Base-by-base conservation (phyloP, 1,284 basidiomycete genomes). In the Austroboletus novae-zelandiae region DNA sequence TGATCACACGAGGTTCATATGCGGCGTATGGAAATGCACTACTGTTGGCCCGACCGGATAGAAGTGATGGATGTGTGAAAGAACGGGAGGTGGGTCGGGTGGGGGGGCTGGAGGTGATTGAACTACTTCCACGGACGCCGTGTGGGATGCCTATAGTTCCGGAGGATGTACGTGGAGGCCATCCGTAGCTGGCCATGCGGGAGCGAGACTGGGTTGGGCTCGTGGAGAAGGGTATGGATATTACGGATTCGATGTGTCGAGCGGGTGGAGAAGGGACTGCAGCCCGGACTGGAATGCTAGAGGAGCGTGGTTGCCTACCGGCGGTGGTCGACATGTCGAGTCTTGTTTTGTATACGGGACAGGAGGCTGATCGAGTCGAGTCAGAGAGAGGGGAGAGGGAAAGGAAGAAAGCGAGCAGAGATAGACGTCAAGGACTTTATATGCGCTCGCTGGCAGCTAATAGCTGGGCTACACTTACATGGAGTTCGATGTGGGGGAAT, bases 1-100 rank as follows among this genome's bases (percentile, higher is more conserved):
- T 81, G 48, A 89, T 76, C 50, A 88, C 73, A 49, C 85, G 78
- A 27, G 86, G 86, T 62, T 87, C 83, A 57, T 79, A 84, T 9
- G 68, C 54, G 25, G 71, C 57, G 61, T 63, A 52, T 42, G 61
- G 48, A 52, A 60, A 46, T 55, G 57, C 31, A 57, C 43, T 37
- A 48, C 55, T 50, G 57, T 43, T 39, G 48, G 54, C 50, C 39
- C 70, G 61, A 6, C 57, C 57, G 27, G 62, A 61, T 18, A 59
- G 48, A 17, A 50, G 53, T 10, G 61, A 64, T 13, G 60, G 40
- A 34, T 57, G 61, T 43, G 54, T 51, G 55, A 70, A 67, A 47
- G 70, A 71, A 43, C 67, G 71, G 64, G 70, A 69, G 46, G 67
- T 69, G 41, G 65, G 61, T 50, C 77, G 61, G 17, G 67, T 61